Evolutionary conservation across 371 early-diverging fungal species (phyloP).

Genomic region (Mucor irregularis): DNA sequence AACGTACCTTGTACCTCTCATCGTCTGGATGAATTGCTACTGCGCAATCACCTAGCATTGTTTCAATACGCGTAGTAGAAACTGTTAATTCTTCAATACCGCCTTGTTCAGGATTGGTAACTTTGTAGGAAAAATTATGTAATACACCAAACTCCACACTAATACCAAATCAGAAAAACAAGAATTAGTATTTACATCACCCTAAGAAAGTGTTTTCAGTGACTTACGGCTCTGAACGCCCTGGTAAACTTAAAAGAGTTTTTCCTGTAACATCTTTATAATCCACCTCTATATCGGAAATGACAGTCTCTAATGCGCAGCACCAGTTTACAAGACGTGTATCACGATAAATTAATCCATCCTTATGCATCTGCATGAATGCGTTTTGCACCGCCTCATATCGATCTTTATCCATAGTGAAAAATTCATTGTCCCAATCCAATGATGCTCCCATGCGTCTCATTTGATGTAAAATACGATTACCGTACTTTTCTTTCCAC

Average conservation of each 20-base stretch:
- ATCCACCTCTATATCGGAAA: slow-evolving; percentile 95
- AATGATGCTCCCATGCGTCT: slow-evolving; percentile 81
- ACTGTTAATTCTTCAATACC: slow-evolving; percentile 75
- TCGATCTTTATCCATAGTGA: slow-evolving; percentile 89
- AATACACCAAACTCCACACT: slow-evolving; percentile 84
- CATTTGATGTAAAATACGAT: slow-evolving; percentile 62
- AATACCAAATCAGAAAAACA: slow-evolving; percentile 7
- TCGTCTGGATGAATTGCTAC: slow-evolving; percentile 95
- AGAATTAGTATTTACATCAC: slow-evolving; percentile 9
- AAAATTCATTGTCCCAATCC: slow-evolving; percentile 84
- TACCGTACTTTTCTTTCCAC: slow-evolving; percentile 78
- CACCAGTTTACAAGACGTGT: slow-evolving; percentile 96
- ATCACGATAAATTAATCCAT: slow-evolving; percentile 91
- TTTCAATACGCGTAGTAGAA: slow-evolving; percentile 98
- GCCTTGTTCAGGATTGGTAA: slow-evolving; percentile 54
- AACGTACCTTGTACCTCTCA: slow-evolving; percentile 67
- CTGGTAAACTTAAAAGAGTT: slow-evolving; percentile 68
- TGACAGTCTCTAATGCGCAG: slow-evolving; percentile 87
- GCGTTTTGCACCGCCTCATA: slow-evolving; percentile 84
- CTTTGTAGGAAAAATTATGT: slow-evolving; percentile 66
- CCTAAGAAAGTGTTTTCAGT: neutral
- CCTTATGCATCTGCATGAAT: slow-evolving; percentile 83
- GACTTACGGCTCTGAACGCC: slow-evolving; percentile 55
- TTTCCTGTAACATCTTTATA: slow-evolving; percentile 64
- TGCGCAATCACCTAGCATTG: slow-evolving; percentile 99